Evolutionary conservation across 441 rosid genomes (phyloP), one percentile per base, ranked within the genome.

Genomic region (Gossypium davidsonii): DNA sequence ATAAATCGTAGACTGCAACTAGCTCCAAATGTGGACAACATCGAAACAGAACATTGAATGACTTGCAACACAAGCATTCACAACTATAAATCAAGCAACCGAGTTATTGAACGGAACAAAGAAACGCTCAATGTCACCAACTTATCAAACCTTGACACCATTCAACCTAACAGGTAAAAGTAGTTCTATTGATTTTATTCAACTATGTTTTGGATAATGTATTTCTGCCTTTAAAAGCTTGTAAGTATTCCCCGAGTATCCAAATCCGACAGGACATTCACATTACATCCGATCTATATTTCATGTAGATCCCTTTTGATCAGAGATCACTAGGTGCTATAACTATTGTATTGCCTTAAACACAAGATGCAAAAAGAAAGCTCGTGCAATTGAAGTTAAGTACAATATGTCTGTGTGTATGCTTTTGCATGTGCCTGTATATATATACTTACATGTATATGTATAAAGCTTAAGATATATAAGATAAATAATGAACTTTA

Each of bases 1-100:
- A 21, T 21, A 21, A 21, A 21, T 21, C 34, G 34, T 85, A 89
- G 74, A 90, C 87, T 18, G 97, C 96, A 2, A 88, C 80, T 8
- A 90, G 86, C 70, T 87, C 91, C 31, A 86, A 93, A 67, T 86
- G 88, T 1, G 94, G 92, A 70, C 97, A 91, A 58, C 89, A 86
- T 23, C 95, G 90, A 42, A 88, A 88, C 37, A 87, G 85, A 77
- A 90, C 89, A 83, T 91, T 83, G 72, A 80, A 90, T 72, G 96
- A 90, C 84, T 91, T 91, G 89, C 80, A 68, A 69, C 6, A 67
- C 68, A 25, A 61, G 28, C 68, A 74, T 61, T 26, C 69, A 71
- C 15, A 37, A 34, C 62, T 53, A 78, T 44, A 59, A 73, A 70
- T 53, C 49, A 73, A 49, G 39, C 26, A 21, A 39, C 63, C 65